phyloP scores from a whole-genome alignment of 257 asterid genomes.

The Nicotiana attenuata region DNA sequence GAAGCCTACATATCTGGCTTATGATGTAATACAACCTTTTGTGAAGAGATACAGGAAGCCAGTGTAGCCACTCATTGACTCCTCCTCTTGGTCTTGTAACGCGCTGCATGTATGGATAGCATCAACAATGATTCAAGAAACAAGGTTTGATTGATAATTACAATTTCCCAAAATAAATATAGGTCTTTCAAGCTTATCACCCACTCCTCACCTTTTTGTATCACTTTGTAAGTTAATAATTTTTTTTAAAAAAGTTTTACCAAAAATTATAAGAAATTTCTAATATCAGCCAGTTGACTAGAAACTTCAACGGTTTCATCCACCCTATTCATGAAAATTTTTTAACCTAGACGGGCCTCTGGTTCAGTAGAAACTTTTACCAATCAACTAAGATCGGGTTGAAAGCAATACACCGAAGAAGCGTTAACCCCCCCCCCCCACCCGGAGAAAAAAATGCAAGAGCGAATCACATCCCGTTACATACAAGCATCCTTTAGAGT shows the following conservation, averaged over 20 bases:
- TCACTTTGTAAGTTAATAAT: neutral
- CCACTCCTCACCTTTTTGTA: neutral
- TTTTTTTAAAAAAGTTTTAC: neutral
- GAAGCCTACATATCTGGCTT: conserved; percentile 41
- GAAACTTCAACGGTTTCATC: neutral
- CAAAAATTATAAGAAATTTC: neutral
- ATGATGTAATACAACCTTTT: conserved; percentile 62
- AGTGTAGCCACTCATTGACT: conserved; percentile 80
- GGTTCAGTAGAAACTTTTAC: neutral
- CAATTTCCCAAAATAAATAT: neutral
- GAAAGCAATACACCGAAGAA: neutral
- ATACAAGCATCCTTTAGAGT: neutral
- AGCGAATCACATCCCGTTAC: neutral
- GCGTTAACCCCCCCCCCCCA: neutral
- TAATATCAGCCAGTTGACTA: neutral
- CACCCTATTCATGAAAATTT: neutral
- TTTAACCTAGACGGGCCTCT: neutral
- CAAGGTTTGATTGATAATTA: neutral
- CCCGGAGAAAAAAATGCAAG: neutral
- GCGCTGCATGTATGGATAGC: conserved; percentile 47
- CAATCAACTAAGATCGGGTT: neutral
- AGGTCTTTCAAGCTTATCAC: neutral
- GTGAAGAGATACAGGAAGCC: conserved; percentile 95
- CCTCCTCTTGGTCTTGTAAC: conserved; percentile 97
- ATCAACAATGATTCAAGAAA: neutral